Percentiles rank a stretch among this genome's conserved stretches.
Conservation (phyloP, 208 protist genomes). For the Borovskyia barvae region DNA sequence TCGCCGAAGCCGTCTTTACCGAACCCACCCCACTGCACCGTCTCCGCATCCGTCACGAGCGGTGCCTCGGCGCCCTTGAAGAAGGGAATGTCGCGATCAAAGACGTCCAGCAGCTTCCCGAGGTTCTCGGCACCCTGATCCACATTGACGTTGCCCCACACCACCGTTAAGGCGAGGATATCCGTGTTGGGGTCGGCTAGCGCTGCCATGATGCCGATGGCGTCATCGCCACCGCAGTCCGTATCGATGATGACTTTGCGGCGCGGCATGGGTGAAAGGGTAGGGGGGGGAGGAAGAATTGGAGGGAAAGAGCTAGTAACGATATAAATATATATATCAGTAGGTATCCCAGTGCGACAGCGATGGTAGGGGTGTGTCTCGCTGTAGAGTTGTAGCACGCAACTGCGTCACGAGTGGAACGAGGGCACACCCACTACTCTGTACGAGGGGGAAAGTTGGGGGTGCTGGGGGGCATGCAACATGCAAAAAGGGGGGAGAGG, state of each 20-base stretch:
- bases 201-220: slow-evolving; percentile 82
- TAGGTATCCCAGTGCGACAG: too few species aligned
- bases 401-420: too few species aligned
- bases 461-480: too few species aligned
- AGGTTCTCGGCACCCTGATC: slow-evolving; percentile 79
- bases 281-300: not conserved
- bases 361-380: too few species aligned
- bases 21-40: slow-evolving; percentile 75
- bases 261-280: slow-evolving; percentile 34
- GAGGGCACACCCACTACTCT: too few species aligned
- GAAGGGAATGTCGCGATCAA: slow-evolving; percentile 70
- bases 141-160: slow-evolving; percentile 83
- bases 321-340: too few species aligned
- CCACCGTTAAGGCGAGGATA: slow-evolving; percentile 60
- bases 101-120: slow-evolving; percentile 76
- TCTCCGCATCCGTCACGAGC: slow-evolving; percentile 64
- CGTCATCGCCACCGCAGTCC: slow-evolving; percentile 83
- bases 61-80: slow-evolving; percentile 59
- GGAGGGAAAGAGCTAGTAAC: too few species aligned
- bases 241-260: slow-evolving; percentile 87
- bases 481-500: too few species aligned
- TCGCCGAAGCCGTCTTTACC: slow-evolving; percentile 82
- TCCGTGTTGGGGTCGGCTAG: slow-evolving; percentile 72
- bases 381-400: too few species aligned
- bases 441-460: too few species aligned